Evolutionary conservation across 495 filamentous ascomycete genomes (phyloP).

Genomic region (Aspergillus indologenus): DNA sequence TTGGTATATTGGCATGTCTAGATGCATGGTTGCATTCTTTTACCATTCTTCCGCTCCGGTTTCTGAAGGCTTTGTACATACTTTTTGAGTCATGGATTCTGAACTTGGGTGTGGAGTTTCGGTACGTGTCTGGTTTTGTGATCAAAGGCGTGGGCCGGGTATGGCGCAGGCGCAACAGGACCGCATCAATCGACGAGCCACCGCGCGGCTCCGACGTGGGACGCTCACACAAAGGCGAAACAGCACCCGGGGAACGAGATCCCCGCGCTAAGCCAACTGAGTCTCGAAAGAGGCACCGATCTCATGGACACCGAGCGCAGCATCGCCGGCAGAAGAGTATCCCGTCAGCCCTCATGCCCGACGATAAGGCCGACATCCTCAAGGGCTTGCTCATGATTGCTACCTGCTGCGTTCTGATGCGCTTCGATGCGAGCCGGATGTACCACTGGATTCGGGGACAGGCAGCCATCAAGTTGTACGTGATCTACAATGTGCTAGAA

Average conservation of each 20-base stretch:
- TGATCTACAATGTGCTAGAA: conserved; percentile 96
- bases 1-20: conserved; percentile 85
- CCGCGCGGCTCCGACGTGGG: conserved; percentile 24
- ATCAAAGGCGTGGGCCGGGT: conserved; percentile 71
- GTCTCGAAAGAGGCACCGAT: conserved; percentile 28
- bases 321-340: conserved; percentile 79
- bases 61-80: conserved; percentile 77
- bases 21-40: conserved; percentile 98
- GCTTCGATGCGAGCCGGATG: conserved; percentile 93
- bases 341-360: conserved; percentile 76
- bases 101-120: conserved; percentile 60
- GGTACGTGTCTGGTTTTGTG: conserved; percentile 68
- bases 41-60: conserved; percentile 88
- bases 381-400: conserved; percentile 81
- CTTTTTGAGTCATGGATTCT: conserved; percentile 69
- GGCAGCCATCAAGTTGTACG: conserved; percentile 95
- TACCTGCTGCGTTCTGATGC: conserved; percentile 83
- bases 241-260: conserved; percentile 23
- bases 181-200: conserved; percentile 25
- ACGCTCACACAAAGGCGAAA: conserved; percentile 12
- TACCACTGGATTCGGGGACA: conserved; percentile 97
- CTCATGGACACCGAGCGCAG: conserved; percentile 39
- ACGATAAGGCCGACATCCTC: conserved; percentile 92
- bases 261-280: conserved; percentile 21
- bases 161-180: conserved; percentile 59